Conservation (phyloP, 129 eudicot genomes). For the Arctium lappa region DNA sequence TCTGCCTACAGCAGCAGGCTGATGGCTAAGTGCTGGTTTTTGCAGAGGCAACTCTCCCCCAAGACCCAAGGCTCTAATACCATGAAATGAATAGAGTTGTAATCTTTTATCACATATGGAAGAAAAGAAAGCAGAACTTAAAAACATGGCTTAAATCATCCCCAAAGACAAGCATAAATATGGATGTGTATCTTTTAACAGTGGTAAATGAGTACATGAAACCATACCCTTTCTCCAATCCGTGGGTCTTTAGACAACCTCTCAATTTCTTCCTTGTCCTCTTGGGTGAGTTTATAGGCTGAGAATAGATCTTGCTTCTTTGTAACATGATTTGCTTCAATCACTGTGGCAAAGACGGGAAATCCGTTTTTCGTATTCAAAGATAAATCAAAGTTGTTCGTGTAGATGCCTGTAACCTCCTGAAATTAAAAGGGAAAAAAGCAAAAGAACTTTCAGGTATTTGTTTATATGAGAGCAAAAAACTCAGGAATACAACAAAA, state of each 20-base stretch:
- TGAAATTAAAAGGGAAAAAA: conserved; percentile 21
- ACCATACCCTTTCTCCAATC: conserved; percentile 80
- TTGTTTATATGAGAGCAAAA: background rate
- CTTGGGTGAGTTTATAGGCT: conserved; percentile 94
- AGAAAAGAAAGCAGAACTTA: background rate
- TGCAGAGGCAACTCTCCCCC: background rate
- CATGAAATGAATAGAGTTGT: background rate
- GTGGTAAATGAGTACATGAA: background rate
- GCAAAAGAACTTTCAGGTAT: background rate
- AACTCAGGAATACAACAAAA: background rate
- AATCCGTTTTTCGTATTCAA: conserved; percentile 93
- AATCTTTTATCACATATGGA: background rate
- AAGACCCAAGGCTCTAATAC: background rate
- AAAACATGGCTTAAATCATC: background rate
- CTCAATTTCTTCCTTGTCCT: conserved; percentile 91
- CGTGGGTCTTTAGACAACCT: conserved; percentile 94
- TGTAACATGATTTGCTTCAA: conserved; percentile 92
- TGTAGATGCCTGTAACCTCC: conserved; percentile 97
- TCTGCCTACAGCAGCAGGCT: background rate
- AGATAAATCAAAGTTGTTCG: conserved; percentile 92
- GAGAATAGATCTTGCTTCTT: conserved; percentile 97
- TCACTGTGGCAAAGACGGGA: conserved; percentile 93
- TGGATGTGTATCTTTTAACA: background rate
- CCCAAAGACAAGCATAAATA: background rate
- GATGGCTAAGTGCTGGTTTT: background rate